Evolutionary conservation across 208 protist genomes (phyloP).

Genomic region (Leishmania major): DNA sequence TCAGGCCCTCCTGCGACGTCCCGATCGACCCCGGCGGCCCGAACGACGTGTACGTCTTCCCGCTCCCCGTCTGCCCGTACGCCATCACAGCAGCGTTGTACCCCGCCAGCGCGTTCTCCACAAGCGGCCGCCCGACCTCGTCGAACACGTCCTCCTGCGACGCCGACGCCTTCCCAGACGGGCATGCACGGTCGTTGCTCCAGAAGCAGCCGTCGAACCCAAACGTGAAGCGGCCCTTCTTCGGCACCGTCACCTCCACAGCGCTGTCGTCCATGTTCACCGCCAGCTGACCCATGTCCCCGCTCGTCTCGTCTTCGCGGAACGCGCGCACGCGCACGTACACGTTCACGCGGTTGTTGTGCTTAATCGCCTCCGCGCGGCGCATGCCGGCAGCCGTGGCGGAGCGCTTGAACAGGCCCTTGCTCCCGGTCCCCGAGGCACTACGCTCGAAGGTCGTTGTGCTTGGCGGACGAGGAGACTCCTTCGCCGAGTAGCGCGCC

Average conservation of each 20-base stretch:
- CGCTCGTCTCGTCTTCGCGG: constrained; percentile 38
- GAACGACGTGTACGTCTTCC: constrained; percentile 93
- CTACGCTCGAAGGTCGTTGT: constrained; percentile 40
- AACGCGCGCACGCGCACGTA: constrained; percentile 88
- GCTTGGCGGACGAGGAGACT: neutral
- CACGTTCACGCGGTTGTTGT: constrained; percentile 80
- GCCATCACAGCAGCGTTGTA: constrained; percentile 91
- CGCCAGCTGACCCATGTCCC: constrained; percentile 40
- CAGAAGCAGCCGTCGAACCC: constrained; percentile 95
- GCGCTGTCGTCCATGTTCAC: constrained; percentile 66
- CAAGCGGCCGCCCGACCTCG: constrained; percentile 81
- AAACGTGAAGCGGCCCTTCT: constrained; percentile 82
- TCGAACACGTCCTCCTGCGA: constrained; percentile 90
- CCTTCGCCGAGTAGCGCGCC: neutral
- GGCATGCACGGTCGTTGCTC: constrained; percentile 71
- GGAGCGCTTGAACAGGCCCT: constrained; percentile 52
- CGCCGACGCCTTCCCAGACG: constrained; percentile 44
- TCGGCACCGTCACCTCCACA: constrained; percentile 67
- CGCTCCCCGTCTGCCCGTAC: constrained; percentile 92
- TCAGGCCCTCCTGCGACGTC: constrained; percentile 82
- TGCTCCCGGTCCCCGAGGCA: constrained; percentile 39
- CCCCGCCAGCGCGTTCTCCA: constrained; percentile 89
- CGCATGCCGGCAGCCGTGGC: constrained; percentile 53
- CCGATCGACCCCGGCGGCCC: constrained; percentile 37
- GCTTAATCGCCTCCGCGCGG: constrained; percentile 40